Conservation (phyloP, 768 basidiomycete species). For the Sporobolomyces phaffii region DNA sequence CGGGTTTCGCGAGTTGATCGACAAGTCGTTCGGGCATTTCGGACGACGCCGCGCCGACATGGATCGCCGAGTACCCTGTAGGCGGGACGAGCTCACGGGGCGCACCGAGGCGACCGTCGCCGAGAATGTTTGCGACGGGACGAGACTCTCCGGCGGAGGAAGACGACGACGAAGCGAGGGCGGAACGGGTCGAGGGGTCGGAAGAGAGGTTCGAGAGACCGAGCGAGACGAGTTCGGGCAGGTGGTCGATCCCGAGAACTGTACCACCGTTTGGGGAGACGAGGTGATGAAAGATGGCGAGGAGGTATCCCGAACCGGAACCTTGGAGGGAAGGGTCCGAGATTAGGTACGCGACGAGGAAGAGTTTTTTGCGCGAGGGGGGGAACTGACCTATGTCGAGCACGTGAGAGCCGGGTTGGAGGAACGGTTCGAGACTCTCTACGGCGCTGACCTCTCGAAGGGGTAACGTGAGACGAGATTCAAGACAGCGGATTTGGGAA, state of each 20-base stretch:
- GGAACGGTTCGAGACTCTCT: conserved; percentile 67
- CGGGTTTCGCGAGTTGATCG: conserved; percentile 52
- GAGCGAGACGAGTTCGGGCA: conserved; percentile 60
- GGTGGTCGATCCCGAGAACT: conserved; percentile 87
- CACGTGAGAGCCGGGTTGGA: conserved; percentile 64
- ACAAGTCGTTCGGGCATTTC: conserved; percentile 63
- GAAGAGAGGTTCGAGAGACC: not conserved
- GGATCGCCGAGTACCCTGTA: conserved; percentile 62
- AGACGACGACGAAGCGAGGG: too few relatives aligned
- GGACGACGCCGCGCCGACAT: conserved; percentile 84
- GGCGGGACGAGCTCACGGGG: conserved; percentile 55
- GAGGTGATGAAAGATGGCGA: conserved; percentile 31
- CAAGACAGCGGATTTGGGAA: not conserved
- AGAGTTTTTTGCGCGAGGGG: too few relatives aligned
- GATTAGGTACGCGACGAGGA: not conserved
- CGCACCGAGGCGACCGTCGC: conserved; percentile 62
- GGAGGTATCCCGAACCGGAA: conserved; percentile 32
- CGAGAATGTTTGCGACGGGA: conserved; percentile 44
- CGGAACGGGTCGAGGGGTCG: not conserved
- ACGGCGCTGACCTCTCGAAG: conserved; percentile 51
- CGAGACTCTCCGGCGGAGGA: conserved; percentile 14
- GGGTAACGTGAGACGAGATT: not conserved
- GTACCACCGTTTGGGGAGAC: conserved; percentile 14
- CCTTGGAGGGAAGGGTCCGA: conserved; percentile 18
- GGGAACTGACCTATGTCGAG: conserved; percentile 59